These are phyloP conservation scores for Nitzschia sp. DNA, from an alignment of 108 stramenopile species.

Conservation along the genomic window DNA sequence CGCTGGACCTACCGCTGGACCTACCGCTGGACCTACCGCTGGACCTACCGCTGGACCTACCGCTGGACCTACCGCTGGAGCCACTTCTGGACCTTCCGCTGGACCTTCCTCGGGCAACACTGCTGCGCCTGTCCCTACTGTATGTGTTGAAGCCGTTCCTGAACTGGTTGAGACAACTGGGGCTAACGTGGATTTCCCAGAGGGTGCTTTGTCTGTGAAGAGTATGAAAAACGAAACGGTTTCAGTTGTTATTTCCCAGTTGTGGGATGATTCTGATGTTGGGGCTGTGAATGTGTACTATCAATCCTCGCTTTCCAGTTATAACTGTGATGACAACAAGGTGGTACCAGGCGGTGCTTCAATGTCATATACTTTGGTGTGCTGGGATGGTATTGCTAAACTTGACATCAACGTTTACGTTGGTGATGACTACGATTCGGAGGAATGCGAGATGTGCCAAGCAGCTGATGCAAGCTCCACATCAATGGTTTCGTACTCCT, in stretches of 20 bases:
- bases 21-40: conserved; percentile 18
- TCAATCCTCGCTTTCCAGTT: not conserved
- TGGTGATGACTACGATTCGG: conserved; percentile 1
- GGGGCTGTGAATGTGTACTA: not conserved
- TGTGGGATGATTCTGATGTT: not conserved
- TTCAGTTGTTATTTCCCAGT: not conserved
- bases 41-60: conserved; percentile 6
- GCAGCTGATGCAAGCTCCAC: not conserved
- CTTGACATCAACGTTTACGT: not conserved
- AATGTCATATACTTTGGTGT: not conserved
- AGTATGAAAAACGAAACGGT: not conserved
- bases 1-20: conserved; percentile 21
- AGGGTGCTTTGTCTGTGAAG: not conserved
- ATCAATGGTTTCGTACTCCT: not conserved
- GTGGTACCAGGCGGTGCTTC: not conserved
- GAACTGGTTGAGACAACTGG: not conserved
- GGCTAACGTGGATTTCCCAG: not conserved
- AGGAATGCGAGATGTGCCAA: conserved; percentile 1
- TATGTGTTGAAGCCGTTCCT: not conserved
- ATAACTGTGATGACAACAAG: not conserved
- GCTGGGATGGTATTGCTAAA: not conserved
- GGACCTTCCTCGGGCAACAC: not conserved
- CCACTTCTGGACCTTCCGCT: conserved; percentile 9
- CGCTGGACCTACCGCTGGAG: conserved; percentile 6
- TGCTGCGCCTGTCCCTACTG: not conserved